These are phyloP conservation scores for Artemisia tridentata DNA, from an alignment of 129 eudicot species.

Conservation along the genomic window DNA sequence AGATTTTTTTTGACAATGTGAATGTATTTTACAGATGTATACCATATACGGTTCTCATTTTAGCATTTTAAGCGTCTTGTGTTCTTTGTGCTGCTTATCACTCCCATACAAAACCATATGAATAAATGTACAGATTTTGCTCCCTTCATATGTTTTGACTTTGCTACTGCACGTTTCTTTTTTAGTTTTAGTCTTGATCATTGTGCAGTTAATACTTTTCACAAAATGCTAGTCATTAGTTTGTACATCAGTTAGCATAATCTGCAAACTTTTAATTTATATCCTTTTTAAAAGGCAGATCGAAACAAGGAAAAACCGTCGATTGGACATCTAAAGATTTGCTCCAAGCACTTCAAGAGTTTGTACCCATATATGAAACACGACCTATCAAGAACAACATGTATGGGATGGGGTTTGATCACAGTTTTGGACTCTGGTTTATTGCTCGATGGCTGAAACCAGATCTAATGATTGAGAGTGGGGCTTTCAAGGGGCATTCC, in stretches of 20 bases:
- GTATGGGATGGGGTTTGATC: constrained; percentile 99
- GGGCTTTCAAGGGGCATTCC: constrained; percentile 98
- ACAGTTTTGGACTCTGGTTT: constrained; percentile 99
- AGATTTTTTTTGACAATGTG: too few relatives aligned
- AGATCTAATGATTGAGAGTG: constrained; percentile 95
- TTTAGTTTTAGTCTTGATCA: constrained; percentile 4
- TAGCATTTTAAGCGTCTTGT: constrained; percentile 7
- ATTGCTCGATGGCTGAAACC: constrained; percentile 92
- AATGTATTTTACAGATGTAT: constrained; percentile 6
- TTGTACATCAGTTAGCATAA: background rate
- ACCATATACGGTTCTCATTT: background rate
- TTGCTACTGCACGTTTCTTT: background rate
- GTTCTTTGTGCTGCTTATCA: constrained; percentile 7
- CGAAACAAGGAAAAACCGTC: constrained; percentile 91
- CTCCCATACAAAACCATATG: background rate
- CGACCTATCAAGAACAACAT: constrained; percentile 91
- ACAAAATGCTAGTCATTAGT: background rate
- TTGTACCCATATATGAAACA: constrained; percentile 83
- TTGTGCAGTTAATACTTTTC: background rate
- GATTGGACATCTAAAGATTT: constrained; percentile 95
- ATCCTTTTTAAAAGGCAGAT: constrained; percentile 95
- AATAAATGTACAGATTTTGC: background rate
- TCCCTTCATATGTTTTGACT: background rate
- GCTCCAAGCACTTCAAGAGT: constrained; percentile 81
- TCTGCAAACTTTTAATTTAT: constrained; percentile 53